Percentiles rank a stretch among this genome's conserved stretches.
These are phyloP conservation scores for Candida michaelii DNA, from an alignment of 805 yeast genomes.

Conservation along the genomic window DNA sequence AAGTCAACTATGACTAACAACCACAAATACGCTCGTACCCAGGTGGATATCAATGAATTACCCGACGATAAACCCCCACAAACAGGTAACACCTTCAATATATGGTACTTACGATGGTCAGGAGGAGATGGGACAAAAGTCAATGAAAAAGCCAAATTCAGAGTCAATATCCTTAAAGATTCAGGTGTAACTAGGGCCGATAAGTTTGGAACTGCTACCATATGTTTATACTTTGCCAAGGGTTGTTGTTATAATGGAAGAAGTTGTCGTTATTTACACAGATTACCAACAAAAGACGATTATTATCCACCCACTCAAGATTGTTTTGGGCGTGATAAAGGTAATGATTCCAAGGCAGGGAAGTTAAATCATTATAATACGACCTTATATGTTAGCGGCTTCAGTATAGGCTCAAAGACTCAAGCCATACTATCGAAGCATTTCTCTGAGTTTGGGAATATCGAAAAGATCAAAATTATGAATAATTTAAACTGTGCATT, in stretches of 20 bases:
- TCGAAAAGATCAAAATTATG: conserved; percentile 64
- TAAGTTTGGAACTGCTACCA: conserved; percentile 32
- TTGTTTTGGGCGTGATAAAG: conserved; percentile 91
- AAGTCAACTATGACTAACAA: neutral
- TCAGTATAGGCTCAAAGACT: conserved; percentile 35
- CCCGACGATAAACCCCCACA: conserved; percentile 71
- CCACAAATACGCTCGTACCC: conserved; percentile 64
- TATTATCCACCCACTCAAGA: conserved; percentile 64
- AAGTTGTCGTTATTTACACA: conserved; percentile 73
- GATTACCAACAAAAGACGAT: conserved; percentile 67
- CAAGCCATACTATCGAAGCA: conserved; percentile 38
- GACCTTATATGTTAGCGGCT: conserved; percentile 75
- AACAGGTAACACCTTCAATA: conserved; percentile 75
- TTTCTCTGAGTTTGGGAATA: conserved; percentile 75
- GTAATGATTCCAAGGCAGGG: conserved; percentile 77
- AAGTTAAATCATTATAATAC: conserved; percentile 66
- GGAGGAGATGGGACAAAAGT: conserved; percentile 57
- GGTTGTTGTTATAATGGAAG: conserved; percentile 84
- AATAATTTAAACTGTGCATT: conserved; percentile 72
- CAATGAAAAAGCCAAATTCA: conserved; percentile 53
- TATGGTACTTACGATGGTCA: conserved; percentile 90
- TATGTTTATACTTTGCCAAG: conserved; percentile 84
- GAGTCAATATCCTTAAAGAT: conserved; percentile 61
- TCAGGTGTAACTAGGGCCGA: conserved; percentile 77
- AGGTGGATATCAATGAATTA: conserved; percentile 60